A percentile compares a stretch with the other conserved stretches of the same genome.
phyloP scores from a whole-genome alignment of 2,329 filamentous ascomycete species.

The Nemania sp. region DNA sequence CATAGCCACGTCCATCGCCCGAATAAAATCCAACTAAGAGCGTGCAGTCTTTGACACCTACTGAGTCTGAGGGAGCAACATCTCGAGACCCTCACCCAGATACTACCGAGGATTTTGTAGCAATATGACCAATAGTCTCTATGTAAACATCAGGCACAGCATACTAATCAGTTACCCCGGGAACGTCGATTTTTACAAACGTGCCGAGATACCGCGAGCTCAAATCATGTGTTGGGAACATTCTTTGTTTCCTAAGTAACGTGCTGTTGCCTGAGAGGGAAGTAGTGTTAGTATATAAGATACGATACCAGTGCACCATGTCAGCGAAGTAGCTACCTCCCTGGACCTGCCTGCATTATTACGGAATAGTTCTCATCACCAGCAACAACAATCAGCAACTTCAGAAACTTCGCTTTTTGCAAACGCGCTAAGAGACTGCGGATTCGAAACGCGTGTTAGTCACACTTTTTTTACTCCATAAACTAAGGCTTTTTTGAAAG shows the following conservation, averaged over 20 bases:
- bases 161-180: constrained; percentile 8
- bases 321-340: background rate
- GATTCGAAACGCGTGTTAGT: constrained; percentile 11
- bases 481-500: constrained; percentile 10
- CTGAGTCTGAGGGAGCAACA: constrained; percentile 10
- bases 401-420: constrained; percentile 11
- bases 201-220: constrained; percentile 10
- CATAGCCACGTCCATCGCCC: constrained; percentile 10
- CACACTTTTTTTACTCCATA: constrained; percentile 12
- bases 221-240: constrained; percentile 10
- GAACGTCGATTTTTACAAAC: constrained; percentile 10
- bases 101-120: constrained; percentile 11
- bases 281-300: constrained; percentile 11
- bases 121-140: constrained; percentile 10
- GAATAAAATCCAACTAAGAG: constrained; percentile 10
- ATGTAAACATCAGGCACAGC: constrained; percentile 10
- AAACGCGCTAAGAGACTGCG: constrained; percentile 5
- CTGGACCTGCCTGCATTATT: constrained; percentile 11
- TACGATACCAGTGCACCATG: constrained; percentile 5
- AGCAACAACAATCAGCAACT: constrained; percentile 7
- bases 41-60: constrained; percentile 9
- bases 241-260: constrained; percentile 12
- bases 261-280: constrained; percentile 7
- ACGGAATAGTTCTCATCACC: constrained; percentile 11
- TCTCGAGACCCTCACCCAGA: constrained; percentile 8